Evolutionary conservation across 2,329 filamentous ascomycete genomes (phyloP), one percentile per base, ranked within the genome.

Genomic region (Fusarium cyanostomum): DNA sequence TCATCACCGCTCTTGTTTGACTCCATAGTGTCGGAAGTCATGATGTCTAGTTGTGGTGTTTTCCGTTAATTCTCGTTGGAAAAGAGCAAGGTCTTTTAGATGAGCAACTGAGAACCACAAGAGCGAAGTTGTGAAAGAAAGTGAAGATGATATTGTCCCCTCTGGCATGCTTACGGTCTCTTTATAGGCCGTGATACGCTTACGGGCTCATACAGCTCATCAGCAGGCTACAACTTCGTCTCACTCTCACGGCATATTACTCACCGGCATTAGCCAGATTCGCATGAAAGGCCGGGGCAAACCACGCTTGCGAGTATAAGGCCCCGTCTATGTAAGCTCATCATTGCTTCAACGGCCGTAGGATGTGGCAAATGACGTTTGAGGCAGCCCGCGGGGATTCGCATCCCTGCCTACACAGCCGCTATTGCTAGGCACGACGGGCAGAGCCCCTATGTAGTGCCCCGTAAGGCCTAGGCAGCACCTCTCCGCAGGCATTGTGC

Each of bases 1-100:
- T 64, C 58, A 15, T 69, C 63, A 18, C 67, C 69, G 52, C 58
- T 59, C 56, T 66, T 69, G 39, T 45, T 62, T 2, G 65, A 68
- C 15, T 69, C 65, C 52, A 71, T 64, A 3, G 56, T 64, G n/a
- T 66, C 54, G 10, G 37, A 34, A 26, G 57, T 46, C 63, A 66
- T 66, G 37, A 24, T 39, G 52, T 28, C 2, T 13, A 8, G 12
- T 11, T 15, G 5, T 18, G n/a, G 21, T 39, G 16, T 41, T 21
- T 31, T 34, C n/a, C 9, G 24, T 6, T 4, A 26, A 11, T 5
- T 27, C n/a, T n/a, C n/a, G n/a, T n/a, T 5, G 13, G 13, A 28
- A 28, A 28, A 27, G 39, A 8, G n/a, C 8, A 12, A 13, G 24
- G 21, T 21, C 21, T 21, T 21, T 21, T 21, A 21, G 21, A 21